These are phyloP conservation scores for Luffa aegyptiaca DNA, from an alignment of 306 rosid genomes.

Conservation along the genomic window DNA sequence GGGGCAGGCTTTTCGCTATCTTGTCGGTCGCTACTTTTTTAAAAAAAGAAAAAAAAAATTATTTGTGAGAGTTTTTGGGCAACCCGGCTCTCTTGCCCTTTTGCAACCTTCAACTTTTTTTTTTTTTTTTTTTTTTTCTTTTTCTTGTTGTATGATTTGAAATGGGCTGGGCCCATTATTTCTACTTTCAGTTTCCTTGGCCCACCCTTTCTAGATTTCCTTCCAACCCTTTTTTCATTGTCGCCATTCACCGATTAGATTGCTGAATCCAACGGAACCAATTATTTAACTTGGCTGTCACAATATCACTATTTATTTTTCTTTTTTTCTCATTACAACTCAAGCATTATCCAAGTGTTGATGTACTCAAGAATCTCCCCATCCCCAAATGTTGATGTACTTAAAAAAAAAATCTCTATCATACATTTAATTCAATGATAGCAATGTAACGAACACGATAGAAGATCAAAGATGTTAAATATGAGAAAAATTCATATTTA, in stretches of 20 bases:
- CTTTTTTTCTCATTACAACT: too few species aligned
- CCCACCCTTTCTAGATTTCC: not conserved
- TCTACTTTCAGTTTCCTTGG: not conserved
- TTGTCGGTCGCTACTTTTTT: not conserved
- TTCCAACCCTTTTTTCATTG: not conserved
- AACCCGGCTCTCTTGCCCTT: not conserved
- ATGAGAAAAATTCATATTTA: too few species aligned
- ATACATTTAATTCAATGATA: too few species aligned
- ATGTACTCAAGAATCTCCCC: too few species aligned
- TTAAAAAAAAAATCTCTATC: too few species aligned
- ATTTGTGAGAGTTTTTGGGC: not conserved
- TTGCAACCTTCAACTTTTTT: not conserved
- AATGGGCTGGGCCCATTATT: slow-evolving; percentile 9
- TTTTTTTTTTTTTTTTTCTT: not conserved
- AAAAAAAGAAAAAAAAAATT: too few species aligned
- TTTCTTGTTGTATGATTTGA: not conserved
- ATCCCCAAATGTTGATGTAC: too few species aligned
- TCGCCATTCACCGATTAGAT: not conserved
- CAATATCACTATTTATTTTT: not conserved
- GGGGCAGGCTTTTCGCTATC: not conserved
- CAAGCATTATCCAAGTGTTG: too few species aligned
- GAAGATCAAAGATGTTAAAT: too few species aligned
- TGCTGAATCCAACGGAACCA: not conserved
- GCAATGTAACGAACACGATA: too few species aligned
- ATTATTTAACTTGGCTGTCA: not conserved